A percentile compares a stretch with the other conserved stretches of the same genome.
Conservation (phyloP, 495 filamentous ascomycete genomes). For the Amorphotheca resinae region DNA sequence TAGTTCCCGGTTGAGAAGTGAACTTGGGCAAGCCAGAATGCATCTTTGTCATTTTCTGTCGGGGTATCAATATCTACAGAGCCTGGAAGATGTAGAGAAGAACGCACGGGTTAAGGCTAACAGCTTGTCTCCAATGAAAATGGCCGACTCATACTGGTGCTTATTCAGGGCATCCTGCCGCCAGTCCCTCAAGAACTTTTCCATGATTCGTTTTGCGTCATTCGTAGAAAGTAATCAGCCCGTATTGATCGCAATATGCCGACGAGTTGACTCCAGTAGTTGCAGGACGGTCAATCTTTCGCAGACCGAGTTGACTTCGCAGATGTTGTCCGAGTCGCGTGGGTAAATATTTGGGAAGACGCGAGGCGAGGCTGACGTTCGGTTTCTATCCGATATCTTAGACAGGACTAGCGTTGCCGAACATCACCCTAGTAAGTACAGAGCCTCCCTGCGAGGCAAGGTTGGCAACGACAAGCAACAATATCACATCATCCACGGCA, state of each 20-base stretch:
- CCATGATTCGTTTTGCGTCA: conserved; percentile 42
- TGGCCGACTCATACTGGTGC: conserved; percentile 87
- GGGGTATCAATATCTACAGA: conserved; percentile 14
- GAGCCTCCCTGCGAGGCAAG: too few relatives aligned
- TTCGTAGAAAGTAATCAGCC: conserved; percentile 1
- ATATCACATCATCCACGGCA: too few relatives aligned
- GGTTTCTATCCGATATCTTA: too few relatives aligned
- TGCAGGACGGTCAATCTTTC: not conserved
- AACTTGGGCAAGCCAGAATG: conserved; percentile 87
- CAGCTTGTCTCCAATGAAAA: conserved; percentile 94
- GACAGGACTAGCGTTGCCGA: too few relatives aligned
- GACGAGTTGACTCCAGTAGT: too few relatives aligned
- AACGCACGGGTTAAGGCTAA: conserved; percentile 74
- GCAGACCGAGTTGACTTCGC: conserved; percentile 3
- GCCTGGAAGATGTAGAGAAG: not conserved
- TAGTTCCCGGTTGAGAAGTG: conserved; percentile 93
- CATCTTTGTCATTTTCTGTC: conserved; percentile 75
- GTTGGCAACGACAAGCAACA: too few relatives aligned
- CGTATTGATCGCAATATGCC: not conserved
- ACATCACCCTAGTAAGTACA: too few relatives aligned
- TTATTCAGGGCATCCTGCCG: conserved; percentile 85
- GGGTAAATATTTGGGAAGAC: not conserved
- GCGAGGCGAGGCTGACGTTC: not conserved
- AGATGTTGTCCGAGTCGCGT: conserved; percentile 1
- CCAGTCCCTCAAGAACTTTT: conserved; percentile 85